Percentiles rank a stretch among this genome's conserved stretches.
Conservation (phyloP, 345 rosid species). For the Heritiera fomes region DNA sequence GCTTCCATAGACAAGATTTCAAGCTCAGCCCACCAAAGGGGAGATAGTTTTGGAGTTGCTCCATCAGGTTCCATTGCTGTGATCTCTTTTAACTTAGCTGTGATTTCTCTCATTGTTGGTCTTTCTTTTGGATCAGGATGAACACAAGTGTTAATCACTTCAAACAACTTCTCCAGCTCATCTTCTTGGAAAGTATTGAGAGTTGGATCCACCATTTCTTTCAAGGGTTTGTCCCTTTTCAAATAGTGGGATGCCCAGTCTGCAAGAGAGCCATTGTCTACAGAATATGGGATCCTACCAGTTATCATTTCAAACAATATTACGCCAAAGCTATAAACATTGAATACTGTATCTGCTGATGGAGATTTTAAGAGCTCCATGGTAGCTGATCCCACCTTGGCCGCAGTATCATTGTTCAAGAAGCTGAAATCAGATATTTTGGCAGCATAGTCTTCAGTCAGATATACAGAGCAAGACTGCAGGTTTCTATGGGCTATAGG, state of each 20-base stretch:
- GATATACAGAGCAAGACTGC: conserved; percentile 63
- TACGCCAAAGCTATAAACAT: conserved; percentile 68
- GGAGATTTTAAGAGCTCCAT: conserved; percentile 46
- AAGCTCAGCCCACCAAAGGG: conserved; percentile 96
- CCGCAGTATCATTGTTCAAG: conserved; percentile 44
- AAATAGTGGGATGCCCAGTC: conserved; percentile 48
- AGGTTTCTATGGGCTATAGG: conserved; percentile 57
- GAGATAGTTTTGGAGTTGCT: conserved; percentile 72
- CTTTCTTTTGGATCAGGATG: conserved; percentile 56
- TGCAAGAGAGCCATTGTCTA: conserved; percentile 38
- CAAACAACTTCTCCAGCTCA: conserved; percentile 48
- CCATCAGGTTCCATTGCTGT: conserved; percentile 66
- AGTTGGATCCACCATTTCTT: conserved; percentile 66
- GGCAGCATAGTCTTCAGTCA: conserved; percentile 90
- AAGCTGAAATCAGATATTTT: conserved; percentile 75
- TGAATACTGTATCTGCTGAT: conserved; percentile 38
- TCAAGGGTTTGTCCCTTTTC: conserved; percentile 39
- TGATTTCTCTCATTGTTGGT: conserved; percentile 59
- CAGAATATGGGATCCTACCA: conserved; percentile 55
- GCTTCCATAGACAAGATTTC: conserved; percentile 68
- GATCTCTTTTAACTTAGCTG: conserved; percentile 59
- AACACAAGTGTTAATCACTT: conserved; percentile 61
- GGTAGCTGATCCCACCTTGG: conserved; percentile 41
- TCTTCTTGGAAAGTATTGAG: conserved; percentile 56
- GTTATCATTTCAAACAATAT: conserved; percentile 72